Evolutionary conservation across 306 rosid genomes (phyloP).

Genomic region (Glycine tomentella): DNA sequence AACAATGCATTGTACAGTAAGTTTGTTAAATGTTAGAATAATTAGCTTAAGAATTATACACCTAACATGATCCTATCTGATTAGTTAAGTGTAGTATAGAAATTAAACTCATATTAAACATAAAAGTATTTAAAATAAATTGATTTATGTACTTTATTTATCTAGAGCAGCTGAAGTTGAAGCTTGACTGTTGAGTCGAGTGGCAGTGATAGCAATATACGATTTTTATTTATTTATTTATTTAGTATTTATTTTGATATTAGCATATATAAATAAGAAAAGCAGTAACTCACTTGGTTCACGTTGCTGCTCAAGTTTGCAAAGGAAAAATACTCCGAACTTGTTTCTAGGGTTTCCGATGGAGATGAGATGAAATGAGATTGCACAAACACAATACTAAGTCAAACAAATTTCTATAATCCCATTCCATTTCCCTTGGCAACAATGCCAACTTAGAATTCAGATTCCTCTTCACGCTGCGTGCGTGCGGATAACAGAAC

Average conservation of each 20-base stretch:
- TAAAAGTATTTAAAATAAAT: not conserved
- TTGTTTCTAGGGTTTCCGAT: conserved; percentile 25
- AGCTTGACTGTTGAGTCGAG: conserved; percentile 30
- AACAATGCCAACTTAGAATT: not conserved
- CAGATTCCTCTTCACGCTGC: too few relatives aligned
- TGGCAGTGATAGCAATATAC: conserved; percentile 1
- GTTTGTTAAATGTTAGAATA: too few relatives aligned
- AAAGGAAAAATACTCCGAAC: not conserved
- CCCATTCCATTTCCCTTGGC: not conserved
- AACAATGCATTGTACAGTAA: not conserved
- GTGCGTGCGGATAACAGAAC: too few relatives aligned
- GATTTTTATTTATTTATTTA: too few relatives aligned
- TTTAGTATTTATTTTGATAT: too few relatives aligned
- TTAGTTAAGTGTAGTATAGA: not conserved
- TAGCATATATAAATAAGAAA: not conserved
- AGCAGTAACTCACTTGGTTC: conserved; percentile 14
- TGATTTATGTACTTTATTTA: not conserved
- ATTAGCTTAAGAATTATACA: too few relatives aligned
- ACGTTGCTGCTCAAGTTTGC: conserved; percentile 11
- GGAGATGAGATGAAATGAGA: not conserved
- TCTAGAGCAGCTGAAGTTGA: not conserved
- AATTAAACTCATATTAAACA: not conserved
- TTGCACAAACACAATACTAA: not conserved
- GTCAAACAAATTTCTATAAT: conserved; percentile 23
- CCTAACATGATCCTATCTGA: too few relatives aligned